These are phyloP conservation scores for Fusarium decemcellulare DNA, from an alignment of 2,329 filamentous ascomycete species.

Conservation along the genomic window DNA sequence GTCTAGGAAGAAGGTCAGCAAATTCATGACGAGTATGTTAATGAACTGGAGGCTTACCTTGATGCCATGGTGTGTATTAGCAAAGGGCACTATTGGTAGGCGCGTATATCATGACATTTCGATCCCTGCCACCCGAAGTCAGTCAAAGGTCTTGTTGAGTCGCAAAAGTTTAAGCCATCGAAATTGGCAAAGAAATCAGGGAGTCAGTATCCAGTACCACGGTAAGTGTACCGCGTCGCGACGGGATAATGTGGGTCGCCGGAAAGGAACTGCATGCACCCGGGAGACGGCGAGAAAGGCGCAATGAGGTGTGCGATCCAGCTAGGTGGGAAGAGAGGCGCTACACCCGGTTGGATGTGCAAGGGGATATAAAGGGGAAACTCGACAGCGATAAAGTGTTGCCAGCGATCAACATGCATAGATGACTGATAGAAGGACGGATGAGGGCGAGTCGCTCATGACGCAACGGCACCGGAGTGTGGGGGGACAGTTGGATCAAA, in stretches of 20 bases:
- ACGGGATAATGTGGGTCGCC: slow-evolving; percentile 43
- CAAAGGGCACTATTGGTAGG: slow-evolving; percentile 34
- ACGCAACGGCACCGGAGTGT: slow-evolving; percentile 35
- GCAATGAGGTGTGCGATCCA: slow-evolving; percentile 8
- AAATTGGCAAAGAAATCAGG: slow-evolving; percentile 18
- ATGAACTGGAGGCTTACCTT: slow-evolving; percentile 57
- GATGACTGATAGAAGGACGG: slow-evolving; percentile 27
- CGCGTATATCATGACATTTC: slow-evolving; percentile 49
- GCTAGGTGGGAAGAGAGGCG: slow-evolving; percentile 19
- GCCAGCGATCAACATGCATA: slow-evolving; percentile 16
- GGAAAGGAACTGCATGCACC: slow-evolving; percentile 46
- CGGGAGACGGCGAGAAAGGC: slow-evolving; percentile 24
- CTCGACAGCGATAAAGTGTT: slow-evolving; percentile 10
- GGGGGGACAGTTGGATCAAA: slow-evolving; percentile 28
- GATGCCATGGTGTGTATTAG: slow-evolving; percentile 67
- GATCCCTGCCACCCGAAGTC: slow-evolving; percentile 32
- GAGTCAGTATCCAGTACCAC: slow-evolving; percentile 39
- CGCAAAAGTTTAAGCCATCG: slow-evolving; percentile 15
- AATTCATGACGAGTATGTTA: not conserved
- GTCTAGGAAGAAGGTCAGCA: slow-evolving; percentile 62
- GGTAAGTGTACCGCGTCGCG: slow-evolving; percentile 49
- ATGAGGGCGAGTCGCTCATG: slow-evolving; percentile 24
- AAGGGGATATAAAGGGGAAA: slow-evolving; percentile 13
- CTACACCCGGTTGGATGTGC: slow-evolving; percentile 23
- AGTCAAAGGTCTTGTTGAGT: slow-evolving; percentile 22